Base-by-base conservation (phyloP, 163 green algal genomes). In the Trebouxiophyceae sp. region DNA sequence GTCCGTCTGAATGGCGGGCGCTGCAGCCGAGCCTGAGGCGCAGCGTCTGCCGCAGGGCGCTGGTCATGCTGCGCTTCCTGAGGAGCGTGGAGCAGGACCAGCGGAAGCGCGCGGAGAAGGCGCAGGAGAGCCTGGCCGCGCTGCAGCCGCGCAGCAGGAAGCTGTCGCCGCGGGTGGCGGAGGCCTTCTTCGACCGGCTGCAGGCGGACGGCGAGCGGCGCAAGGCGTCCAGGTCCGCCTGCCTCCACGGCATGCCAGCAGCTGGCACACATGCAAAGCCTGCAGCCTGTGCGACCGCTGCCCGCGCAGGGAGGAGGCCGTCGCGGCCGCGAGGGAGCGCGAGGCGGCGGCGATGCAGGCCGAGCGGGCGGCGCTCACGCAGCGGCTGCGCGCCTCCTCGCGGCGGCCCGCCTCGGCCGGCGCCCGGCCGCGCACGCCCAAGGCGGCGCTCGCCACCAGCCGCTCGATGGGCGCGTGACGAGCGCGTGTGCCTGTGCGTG, bases 131-230 rank as follows among this genome's bases (percentile, higher is more conserved):
- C 30, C 30, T 71, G 22, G 34, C 33, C 24, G 65, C 65, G 7
- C 44, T 65, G 44, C 27, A 65, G 39, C 56, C 56, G 22, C 39
- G 62, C 5, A 45, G 57, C 60, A 78, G 71, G 67, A 32, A 56
- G 70, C 59, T 69, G 57, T 45, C 19, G 24, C 33, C 64, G 33
- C 56, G 65, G 47, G 33, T 69, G 22, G 58, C 63, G 3, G 66
- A 74, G 20, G 47, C 45, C 22, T 80, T 80, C 65, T 73, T 77
- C 8, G 50, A 66, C 30, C 33, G 73, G 2, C 69, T 80, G 45
- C 68, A 70, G 54, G 28, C 56, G 3, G 73, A 80, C 44, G 63
- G 62, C 4, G 50, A 60, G 45, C 60, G 64, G 20, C 60, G 73
- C 5, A 50, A 16, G n/a, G 26, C 28, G 30, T 66, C 70, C 64